Evolutionary conservation across 768 basidiomycete species (phyloP), one percentile per base, ranked within the genome.

Genomic region (Trametes cubensis): DNA sequence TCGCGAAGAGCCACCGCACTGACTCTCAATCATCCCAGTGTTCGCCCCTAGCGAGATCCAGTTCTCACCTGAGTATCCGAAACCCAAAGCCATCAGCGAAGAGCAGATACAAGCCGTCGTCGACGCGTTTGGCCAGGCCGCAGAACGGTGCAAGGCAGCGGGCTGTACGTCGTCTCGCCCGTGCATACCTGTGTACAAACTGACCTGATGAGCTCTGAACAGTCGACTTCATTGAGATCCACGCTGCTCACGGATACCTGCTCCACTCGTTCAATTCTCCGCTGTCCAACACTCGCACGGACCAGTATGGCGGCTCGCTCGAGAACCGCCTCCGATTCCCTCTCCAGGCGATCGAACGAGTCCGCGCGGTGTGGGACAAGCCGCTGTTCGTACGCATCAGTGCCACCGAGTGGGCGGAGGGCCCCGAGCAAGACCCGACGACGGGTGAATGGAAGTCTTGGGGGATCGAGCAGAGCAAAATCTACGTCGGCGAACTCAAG

Each of bases 171-270:
- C 30, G 7, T 39, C 20, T 45, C 23, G 17, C 7, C 45, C 11
- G 5, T 28, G n/a, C 13, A 15, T 17, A 17, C 45, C 2, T 6
- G 28, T 11, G 15, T 28, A 40, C 13, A 13, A 23, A 6, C 5
- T 8, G 14, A 21, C 28, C 38, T 58, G 39, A 58, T 53, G 21
- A 58, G 10, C 54, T 28, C 57, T 21, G 28, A 18, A 6, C 67
- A 86, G 86, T 84, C 66, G 86, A 89, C 69, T 86, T 87, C 69
- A 85, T 90, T 38, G 88, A 92, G 71, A 67, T 92, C n/a, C 90
- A 92, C 69, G 82, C 73, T 8, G 90, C 89, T 2, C 89, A 92
- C 69, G 89, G 84, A 26, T 88, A 88, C 69, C 80, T 90, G 20
- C 34, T 87, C 0, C 83, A 86, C 70, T 70, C 77, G 20, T 94